Conservation (phyloP, 352 stramenopile species). For the Globisporangium polare region DNA sequence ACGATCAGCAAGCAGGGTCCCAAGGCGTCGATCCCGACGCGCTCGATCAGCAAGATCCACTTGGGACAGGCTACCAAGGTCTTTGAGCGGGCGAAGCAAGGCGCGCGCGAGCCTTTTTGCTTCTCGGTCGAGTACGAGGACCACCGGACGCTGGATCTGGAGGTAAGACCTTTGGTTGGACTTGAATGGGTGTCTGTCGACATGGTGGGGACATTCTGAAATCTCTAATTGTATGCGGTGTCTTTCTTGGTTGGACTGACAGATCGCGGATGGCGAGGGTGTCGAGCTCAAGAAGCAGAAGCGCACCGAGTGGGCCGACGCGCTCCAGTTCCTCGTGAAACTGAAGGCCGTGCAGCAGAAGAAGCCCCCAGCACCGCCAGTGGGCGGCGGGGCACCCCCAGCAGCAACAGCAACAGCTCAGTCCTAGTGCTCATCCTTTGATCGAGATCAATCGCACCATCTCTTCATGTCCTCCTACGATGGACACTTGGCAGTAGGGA, state of each 20-base stretch:
- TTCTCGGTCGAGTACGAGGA: conserved; percentile 83
- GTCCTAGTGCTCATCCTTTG: background rate
- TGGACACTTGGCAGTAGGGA: background rate
- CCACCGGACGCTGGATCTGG: conserved; percentile 61
- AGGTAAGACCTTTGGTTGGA: conserved; percentile 28
- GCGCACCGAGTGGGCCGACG: conserved; percentile 62
- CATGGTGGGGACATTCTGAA: background rate
- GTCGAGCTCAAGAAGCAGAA: conserved; percentile 58
- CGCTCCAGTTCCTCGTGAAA: conserved; percentile 68
- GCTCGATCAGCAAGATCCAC: conserved; percentile 33
- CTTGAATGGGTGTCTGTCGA: background rate
- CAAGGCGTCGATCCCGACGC: conserved; percentile 62
- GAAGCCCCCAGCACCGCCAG: conserved; percentile 4
- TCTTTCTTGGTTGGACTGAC: conserved; percentile 7
- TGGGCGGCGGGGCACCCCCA: background rate
- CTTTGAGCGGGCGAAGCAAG: conserved; percentile 60
- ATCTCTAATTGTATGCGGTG: background rate
- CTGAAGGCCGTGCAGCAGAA: conserved; percentile 42
- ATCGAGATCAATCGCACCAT: background rate
- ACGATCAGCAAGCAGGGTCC: conserved; percentile 35
- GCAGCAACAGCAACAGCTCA: background rate
- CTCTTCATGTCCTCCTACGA: background rate
- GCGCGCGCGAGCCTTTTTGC: conserved; percentile 44
- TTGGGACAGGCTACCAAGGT: conserved; percentile 54
- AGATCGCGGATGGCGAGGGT: conserved; percentile 65